Base-by-base conservation (phyloP, 2,329 filamentous ascomycete species). In the Biscogniauxia marginata region DNA sequence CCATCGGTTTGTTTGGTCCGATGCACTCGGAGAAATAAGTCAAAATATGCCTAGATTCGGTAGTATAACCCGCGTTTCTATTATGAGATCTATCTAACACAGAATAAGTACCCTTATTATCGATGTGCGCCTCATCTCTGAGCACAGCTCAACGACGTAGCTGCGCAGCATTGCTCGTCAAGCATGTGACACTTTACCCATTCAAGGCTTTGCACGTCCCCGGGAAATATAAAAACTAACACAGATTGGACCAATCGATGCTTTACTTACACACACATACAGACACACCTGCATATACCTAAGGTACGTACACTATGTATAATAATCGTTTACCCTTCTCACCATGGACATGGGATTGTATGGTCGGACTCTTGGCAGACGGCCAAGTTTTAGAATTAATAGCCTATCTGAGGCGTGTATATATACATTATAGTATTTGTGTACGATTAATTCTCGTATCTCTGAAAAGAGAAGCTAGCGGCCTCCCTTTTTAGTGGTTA, bases 251-350 rank as follows among this genome's bases (percentile, higher is more conserved):
- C 30, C 30, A 39, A 39, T 39, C 30, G n/a, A n/a, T 39, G 13
- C 30, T 39, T n/a, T 39, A 16, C 30, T n/a, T n/a, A n/a, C n/a
- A n/a, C n/a, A n/a, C n/a, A n/a, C n/a, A n/a, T n/a, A n/a, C n/a
- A n/a, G n/a, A n/a, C 13, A 39, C 30, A 16, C 30, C 30, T 39
- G 30, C 30, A 39, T 39, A 7, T 8, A 39, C 5, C 3, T 39
- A n/a, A 39, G 9, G 13, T 39, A 16, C 5, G 11, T 6, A 39
- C 3, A 39, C 2, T 58, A 56, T 52, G 52, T 62, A 55, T 52
- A 55, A 3, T 13, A 48, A 55, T 48, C 46, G 47, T 44, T 56
- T 6, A 21, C 16, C 30, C 39, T 21, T 18, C 13, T 22, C 16
- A 30, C 24, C 24, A 18, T 30, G 22, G 34, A 4, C 7, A 20